phyloP scores from a whole-genome alignment of 768 basidiomycete species.

The Amanita subjunquillea region DNA sequence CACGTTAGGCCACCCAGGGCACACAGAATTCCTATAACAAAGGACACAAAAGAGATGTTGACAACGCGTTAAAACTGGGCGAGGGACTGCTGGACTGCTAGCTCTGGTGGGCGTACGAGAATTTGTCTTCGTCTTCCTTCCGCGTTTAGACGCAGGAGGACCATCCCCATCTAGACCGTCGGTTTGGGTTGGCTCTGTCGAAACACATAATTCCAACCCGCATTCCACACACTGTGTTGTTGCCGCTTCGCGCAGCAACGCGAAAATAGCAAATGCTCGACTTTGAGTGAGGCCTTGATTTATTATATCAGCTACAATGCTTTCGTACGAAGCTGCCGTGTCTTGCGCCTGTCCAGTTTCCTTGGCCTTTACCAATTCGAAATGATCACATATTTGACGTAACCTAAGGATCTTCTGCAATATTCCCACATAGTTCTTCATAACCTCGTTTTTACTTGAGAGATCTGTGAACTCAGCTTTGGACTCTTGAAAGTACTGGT shows the following conservation, averaged over 20 bases:
- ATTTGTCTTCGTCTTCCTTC: conserved; percentile 37
- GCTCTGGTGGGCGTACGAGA: conserved; percentile 70
- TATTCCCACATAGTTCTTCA: conserved; percentile 98
- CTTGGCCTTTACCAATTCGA: conserved; percentile 75
- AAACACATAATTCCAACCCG: conserved; percentile 57
- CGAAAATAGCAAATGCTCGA: conserved; percentile 76
- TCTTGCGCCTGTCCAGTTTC: conserved; percentile 37
- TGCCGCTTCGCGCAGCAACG: conserved; percentile 77
- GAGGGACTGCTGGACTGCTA: conserved; percentile 54
- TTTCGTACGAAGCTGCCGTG: conserved; percentile 57
- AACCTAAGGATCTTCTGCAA: conserved; percentile 92
- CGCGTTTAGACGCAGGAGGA: conserved; percentile 33
- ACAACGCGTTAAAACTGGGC: conserved; percentile 79
- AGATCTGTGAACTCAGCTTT: conserved; percentile 88
- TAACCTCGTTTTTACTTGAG: conserved; percentile 81
- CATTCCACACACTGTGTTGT: conserved; percentile 89
- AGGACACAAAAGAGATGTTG: conserved; percentile 86
- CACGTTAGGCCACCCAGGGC: conserved; percentile 72
- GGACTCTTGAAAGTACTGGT: conserved; percentile 80
- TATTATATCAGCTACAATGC: conserved; percentile 64
- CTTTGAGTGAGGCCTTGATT: conserved; percentile 67
- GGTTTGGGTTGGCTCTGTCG: conserved; percentile 34
- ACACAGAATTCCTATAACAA: conserved; percentile 79
- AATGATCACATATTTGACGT: conserved; percentile 97
- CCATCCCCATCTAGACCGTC: conserved; percentile 42